These are phyloP conservation scores for Kluyveromyces sp. DNA, from an alignment of 1,139 yeast genomes.

Conservation along the genomic window DNA sequence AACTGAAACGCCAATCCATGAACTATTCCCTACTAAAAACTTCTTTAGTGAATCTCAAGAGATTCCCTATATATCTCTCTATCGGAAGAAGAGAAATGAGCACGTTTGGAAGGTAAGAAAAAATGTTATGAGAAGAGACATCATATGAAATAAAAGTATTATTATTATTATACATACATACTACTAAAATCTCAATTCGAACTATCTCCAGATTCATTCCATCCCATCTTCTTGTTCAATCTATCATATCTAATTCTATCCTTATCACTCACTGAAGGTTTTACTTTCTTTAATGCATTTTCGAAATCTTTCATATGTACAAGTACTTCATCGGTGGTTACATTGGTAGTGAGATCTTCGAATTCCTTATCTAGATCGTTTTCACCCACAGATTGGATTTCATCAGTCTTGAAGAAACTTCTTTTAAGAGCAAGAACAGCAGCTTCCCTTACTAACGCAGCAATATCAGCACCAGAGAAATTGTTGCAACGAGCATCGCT, in stretches of 20 bases:
- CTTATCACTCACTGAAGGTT: conserved; percentile 85
- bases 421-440: conserved; percentile 79
- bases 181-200: not conserved
- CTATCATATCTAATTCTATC: conserved; percentile 73
- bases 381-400: conserved; percentile 28
- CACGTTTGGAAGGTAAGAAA: conserved; percentile 58
- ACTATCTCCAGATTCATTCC: conserved; percentile 31
- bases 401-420: conserved; percentile 45
- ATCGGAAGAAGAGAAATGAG: conserved; percentile 38
- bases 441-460: conserved; percentile 87
- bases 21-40: conserved; percentile 28
- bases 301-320: conserved; percentile 65
- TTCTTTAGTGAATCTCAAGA: conserved; percentile 16
- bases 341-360: conserved; percentile 40
- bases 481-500: conserved; percentile 74
- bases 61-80: conserved; percentile 47
- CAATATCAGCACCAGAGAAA: conserved; percentile 93
- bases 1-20: conserved; percentile 52
- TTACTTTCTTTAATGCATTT: conserved; percentile 62
- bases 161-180: not conserved
- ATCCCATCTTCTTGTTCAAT: conserved; percentile 52
- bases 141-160: conserved; percentile 12
- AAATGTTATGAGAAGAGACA: conserved; percentile 50
- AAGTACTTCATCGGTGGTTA: conserved; percentile 34
- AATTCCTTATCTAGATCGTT: conserved; percentile 35